Conservation (phyloP, 2,329 filamentous ascomycete species). For the Trichoderma polysporum region DNA sequence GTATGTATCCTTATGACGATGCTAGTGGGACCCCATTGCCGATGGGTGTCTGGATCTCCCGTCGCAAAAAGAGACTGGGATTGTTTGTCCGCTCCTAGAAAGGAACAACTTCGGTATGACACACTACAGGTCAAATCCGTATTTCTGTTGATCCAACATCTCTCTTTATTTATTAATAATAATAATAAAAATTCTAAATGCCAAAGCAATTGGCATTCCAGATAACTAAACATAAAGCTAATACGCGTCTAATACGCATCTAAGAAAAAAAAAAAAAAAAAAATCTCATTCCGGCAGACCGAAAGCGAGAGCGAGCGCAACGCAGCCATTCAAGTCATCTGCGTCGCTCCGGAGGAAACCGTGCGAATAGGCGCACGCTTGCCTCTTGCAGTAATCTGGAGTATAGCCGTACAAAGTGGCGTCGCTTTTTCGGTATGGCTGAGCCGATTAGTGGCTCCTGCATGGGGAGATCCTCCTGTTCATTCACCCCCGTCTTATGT, state of each 20-base stretch:
- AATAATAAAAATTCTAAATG: neutral
- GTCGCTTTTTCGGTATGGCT: neutral
- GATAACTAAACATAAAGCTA: too few relatives aligned
- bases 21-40: neutral
- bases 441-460: neutral
- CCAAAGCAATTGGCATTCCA: neutral
- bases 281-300: neutral
- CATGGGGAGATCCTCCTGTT: neutral
- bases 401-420: constrained; percentile 8
- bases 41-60: too few relatives aligned
- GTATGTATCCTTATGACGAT: too few relatives aligned
- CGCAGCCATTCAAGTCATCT: constrained; percentile 5
- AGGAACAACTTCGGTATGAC: too few relatives aligned
- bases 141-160: too few relatives aligned
- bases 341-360: neutral
- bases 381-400: neutral
- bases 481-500: neutral
- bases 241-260: too few relatives aligned
- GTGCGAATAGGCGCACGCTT: neutral
- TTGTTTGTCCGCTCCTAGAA: too few relatives aligned
- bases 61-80: too few relatives aligned
- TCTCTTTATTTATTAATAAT: too few relatives aligned
- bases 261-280: too few relatives aligned
- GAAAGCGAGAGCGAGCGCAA: neutral
- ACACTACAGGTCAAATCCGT: too few relatives aligned